Conservation (phyloP, 805 yeast species). For the Ogataea pignaliae region DNA sequence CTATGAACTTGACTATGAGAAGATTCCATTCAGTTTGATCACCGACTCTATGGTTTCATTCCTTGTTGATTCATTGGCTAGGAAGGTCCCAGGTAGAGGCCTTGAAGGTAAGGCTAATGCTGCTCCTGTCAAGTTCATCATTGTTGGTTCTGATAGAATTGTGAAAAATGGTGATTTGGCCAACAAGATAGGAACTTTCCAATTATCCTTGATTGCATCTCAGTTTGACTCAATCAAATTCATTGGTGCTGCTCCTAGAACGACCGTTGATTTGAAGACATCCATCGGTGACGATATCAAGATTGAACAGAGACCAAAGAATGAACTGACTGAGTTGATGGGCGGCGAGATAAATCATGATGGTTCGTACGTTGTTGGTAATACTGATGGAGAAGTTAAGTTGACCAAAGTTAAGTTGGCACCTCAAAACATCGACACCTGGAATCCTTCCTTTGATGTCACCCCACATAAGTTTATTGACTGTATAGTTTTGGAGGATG, state of each 20-base stretch:
- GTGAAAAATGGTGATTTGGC: slow-evolving; percentile 95
- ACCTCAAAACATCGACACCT: slow-evolving; percentile 77
- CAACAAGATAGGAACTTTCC: slow-evolving; percentile 93
- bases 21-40: slow-evolving; percentile 81
- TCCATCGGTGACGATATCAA: slow-evolving; percentile 67
- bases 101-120: slow-evolving; percentile 15
- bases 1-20: slow-evolving; percentile 79
- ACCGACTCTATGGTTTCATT: slow-evolving; percentile 92
- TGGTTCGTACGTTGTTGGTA: slow-evolving; percentile 28
- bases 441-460: slow-evolving; percentile 97
- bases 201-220: slow-evolving; percentile 70
- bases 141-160: slow-evolving; percentile 94
- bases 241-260: slow-evolving; percentile 92
- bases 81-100: slow-evolving; percentile 19
- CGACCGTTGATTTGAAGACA: slow-evolving; percentile 76
- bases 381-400: slow-evolving; percentile 17
- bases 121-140: slow-evolving; percentile 80
- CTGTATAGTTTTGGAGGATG: slow-evolving; percentile 83
- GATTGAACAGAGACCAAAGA: slow-evolving; percentile 82
- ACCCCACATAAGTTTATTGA: slow-evolving; percentile 82
- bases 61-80: slow-evolving; percentile 46
- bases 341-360: slow-evolving; percentile 52
- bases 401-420: slow-evolving; percentile 67
- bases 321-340: slow-evolving; percentile 70
- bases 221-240: slow-evolving; percentile 66